These are phyloP conservation scores for Colletotrichum nymphaeae DNA, from an alignment of 2,329 filamentous ascomycete genomes.

Conservation along the genomic window DNA sequence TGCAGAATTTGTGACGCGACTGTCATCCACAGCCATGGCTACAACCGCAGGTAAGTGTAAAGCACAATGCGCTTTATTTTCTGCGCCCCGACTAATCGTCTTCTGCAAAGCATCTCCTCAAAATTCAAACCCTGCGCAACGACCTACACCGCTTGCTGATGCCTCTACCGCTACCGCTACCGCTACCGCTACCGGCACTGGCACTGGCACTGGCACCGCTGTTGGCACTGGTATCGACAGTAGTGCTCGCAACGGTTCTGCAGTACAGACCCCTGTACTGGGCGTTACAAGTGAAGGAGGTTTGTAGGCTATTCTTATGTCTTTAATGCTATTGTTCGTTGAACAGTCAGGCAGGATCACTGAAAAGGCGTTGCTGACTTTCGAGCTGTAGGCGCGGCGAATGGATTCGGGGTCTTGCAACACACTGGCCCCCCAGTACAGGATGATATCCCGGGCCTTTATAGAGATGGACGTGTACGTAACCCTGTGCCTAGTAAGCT, in stretches of 20 bases:
- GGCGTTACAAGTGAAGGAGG: slow-evolving; percentile 7
- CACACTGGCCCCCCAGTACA: slow-evolving; percentile 37
- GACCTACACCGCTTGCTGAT: background rate
- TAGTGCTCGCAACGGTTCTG: background rate
- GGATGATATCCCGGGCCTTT: slow-evolving; percentile 39
- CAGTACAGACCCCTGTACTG: background rate
- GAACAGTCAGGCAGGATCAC: background rate
- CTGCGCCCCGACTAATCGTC: background rate
- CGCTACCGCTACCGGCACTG: background rate
- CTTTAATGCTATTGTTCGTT: background rate
- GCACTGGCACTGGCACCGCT: background rate
- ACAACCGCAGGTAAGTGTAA: slow-evolving; percentile 18
- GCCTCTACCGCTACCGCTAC: background rate
- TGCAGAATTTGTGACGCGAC: background rate
- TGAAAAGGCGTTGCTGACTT: slow-evolving; percentile 8
- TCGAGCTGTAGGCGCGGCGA: slow-evolving; percentile 2
- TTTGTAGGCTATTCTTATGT: background rate
- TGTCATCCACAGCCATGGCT: slow-evolving; percentile 15
- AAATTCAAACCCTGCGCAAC: background rate
- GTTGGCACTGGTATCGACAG: background rate
- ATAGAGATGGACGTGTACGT: slow-evolving; percentile 61
- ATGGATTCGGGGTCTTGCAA: slow-evolving; percentile 37
- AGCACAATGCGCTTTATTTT: background rate
- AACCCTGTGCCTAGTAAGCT: slow-evolving; percentile 73
- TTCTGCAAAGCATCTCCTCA: slow-evolving; percentile 7